These are phyloP conservation scores for Eutypella sp. DNA, from an alignment of 2,329 filamentous ascomycete genomes.

Conservation along the genomic window DNA sequence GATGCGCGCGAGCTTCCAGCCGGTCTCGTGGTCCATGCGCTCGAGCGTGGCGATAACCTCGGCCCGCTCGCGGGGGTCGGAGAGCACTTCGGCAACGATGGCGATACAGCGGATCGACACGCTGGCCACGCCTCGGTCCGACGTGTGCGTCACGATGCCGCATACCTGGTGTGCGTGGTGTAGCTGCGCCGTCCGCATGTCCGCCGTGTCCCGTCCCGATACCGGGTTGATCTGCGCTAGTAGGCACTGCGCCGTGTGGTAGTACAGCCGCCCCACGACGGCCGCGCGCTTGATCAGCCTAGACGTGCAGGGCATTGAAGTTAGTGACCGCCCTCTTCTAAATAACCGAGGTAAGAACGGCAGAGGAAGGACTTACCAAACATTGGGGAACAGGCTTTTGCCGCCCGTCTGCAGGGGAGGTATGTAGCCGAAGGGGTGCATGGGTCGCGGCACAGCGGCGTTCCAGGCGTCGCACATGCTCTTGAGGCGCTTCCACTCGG, in stretches of 20 bases:
- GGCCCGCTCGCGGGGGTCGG: conserved; percentile 65
- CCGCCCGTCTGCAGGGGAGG: conserved; percentile 55
- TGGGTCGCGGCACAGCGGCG: conserved; percentile 70
- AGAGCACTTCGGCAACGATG: conserved; percentile 70
- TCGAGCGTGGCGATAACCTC: conserved; percentile 76
- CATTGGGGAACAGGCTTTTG: conserved; percentile 76
- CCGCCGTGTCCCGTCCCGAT: conserved; percentile 52
- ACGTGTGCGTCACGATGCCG: conserved; percentile 80
- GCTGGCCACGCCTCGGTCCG: conserved; percentile 72
- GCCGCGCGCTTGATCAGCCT: conserved; percentile 80
- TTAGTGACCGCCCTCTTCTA: no score
- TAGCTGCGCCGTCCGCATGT: conserved; percentile 66
- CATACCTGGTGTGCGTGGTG: conserved; percentile 81
- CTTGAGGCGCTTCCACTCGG: conserved; percentile 78
- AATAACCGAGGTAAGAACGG: not conserved
- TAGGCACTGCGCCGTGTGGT: conserved; percentile 79
- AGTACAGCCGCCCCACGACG: conserved; percentile 78
- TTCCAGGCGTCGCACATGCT: conserved; percentile 82
- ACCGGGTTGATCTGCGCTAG: conserved; percentile 76
- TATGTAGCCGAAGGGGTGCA: conserved; percentile 80
- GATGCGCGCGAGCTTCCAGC: conserved; percentile 72
- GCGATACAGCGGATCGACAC: conserved; percentile 76
- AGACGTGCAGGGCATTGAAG: conserved; percentile 73
- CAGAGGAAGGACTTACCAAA: conserved; percentile 59
- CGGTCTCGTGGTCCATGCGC: conserved; percentile 68